A percentile compares a stretch with the other conserved stretches of the same genome.
Conservation (phyloP, 2,329 filamentous ascomycete species). For the Beauveria australis region DNA sequence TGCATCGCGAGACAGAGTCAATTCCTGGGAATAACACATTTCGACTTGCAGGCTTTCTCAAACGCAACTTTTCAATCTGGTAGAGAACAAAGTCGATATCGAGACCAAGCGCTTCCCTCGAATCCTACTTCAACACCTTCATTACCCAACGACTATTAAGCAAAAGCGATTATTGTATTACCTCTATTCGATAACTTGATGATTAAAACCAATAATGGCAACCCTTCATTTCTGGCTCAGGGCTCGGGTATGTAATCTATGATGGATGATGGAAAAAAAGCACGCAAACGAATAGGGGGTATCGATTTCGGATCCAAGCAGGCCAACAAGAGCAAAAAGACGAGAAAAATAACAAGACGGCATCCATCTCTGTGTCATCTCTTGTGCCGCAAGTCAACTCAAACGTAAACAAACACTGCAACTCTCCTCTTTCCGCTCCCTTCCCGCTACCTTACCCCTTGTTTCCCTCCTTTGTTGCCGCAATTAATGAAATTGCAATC, state of each 20-base stretch:
- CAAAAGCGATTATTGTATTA: not conserved
- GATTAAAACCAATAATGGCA: not conserved
- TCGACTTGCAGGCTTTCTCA: too few species aligned
- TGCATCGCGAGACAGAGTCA: too few species aligned
- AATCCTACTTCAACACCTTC: too few species aligned
- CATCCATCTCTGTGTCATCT: not conserved
- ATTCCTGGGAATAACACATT: too few species aligned
- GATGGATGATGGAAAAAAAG: not conserved
- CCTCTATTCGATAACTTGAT: not conserved
- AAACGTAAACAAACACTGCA: not conserved
- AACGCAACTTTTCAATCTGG: too few species aligned
- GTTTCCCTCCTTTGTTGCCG: not conserved
- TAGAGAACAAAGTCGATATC: too few species aligned
- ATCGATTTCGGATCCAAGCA: conserved; percentile 2
- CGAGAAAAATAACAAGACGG: not conserved
- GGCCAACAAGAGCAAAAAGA: not conserved
- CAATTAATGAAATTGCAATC: conserved; percentile 46
- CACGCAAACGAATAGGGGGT: not conserved
- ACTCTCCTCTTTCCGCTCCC: not conserved
- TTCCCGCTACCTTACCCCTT: not conserved
- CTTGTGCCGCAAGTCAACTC: not conserved
- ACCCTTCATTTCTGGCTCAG: not conserved
- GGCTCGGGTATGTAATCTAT: not conserved
- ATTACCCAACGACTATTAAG: not conserved
- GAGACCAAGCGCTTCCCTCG: too few species aligned